Percentiles rank a stretch among this genome's conserved stretches.
Evolutionary conservation across 257 asterid genomes (phyloP).

Genomic region (Scutellaria barbata): DNA sequence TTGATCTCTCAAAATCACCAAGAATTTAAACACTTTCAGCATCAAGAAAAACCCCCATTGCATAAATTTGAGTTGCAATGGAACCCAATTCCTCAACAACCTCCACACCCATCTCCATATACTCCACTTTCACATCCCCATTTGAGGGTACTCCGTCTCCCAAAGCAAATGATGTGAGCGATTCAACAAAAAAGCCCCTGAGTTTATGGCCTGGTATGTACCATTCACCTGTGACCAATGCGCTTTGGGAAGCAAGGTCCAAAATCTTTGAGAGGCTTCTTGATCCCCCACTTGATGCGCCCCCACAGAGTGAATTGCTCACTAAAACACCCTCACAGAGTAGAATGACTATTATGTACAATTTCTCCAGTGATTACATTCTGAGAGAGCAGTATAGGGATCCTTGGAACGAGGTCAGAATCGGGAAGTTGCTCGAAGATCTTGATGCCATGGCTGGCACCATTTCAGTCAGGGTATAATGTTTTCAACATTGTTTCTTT

Average conservation of each 20-base stretch:
- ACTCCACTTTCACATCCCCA: slow-evolving; percentile 72
- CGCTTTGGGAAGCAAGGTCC: slow-evolving; percentile 94
- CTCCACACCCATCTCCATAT: slow-evolving; percentile 61
- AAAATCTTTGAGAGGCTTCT: slow-evolving; percentile 83
- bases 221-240: slow-evolving; percentile 90
- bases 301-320: slow-evolving; percentile 86
- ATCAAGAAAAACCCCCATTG: neutral
- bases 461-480: slow-evolving; percentile 79
- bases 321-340: slow-evolving; percentile 65
- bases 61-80: slow-evolving; percentile 41
- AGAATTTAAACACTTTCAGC: too few relatives aligned
- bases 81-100: slow-evolving; percentile 46
- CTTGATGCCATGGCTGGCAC: slow-evolving; percentile 98
- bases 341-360: slow-evolving; percentile 70
- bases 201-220: slow-evolving; percentile 98
- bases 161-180: slow-evolving; percentile 30
- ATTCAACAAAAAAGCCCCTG: slow-evolving; percentile 66
- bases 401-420: slow-evolving; percentile 97
- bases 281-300: slow-evolving; percentile 94
- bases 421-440: slow-evolving; percentile 96
- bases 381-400: slow-evolving; percentile 94
- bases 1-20: neutral
- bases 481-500: neutral
- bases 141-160: slow-evolving; percentile 54
- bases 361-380: slow-evolving; percentile 71